Base-by-base conservation (phyloP, 78 protist genomes). In the Acrasis kona region DNA sequence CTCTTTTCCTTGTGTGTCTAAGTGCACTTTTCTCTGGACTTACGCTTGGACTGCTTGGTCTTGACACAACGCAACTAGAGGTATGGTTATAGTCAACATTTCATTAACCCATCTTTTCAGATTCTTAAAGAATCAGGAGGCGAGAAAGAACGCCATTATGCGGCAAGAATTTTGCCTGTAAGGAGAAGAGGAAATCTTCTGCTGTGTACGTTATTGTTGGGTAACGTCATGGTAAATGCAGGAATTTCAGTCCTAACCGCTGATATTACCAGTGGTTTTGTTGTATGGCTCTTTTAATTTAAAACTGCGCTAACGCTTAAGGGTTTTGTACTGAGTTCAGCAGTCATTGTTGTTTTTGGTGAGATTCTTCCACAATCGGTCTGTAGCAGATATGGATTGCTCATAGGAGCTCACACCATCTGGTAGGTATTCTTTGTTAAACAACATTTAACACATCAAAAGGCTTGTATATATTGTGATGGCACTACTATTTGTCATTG, bases 181-280 rank as follows among this genome's bases (percentile, higher is more conserved):
- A 79, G 96, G 1, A 50, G 79, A 76, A 65, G 71, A 5, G 97
- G 97, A 38, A 93, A 95, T 81, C 76, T 89, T 8, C 82, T 95
- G 68, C 86, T 95, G 9, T 93, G 96, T 85, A 95, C 98, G 3
- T 77, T 95, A 5, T 84, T 95, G 61, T 73, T 95, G 38, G 96
- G 98, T 37, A 94, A 94, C 81, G 95, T 92, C 7, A 75, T 79
- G 1, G 96, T 92, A 29, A 94, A 94, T 84, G 40, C 85, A 50
- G 65, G 86, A 38, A 68, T 93, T 70, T 50, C 96, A 3, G 76
- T 93, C 69, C 37, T 91, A n/a, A 39, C 87, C 71, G 95, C 90
- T 0, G 57, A 41, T 36, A 10, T 92, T 27, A 65, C 85, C 39
- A 3, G 3, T 29, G 81, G 81, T 28, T 10, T 6, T n/a, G 30